Base-by-base conservation (phyloP, 257 asterid species). In the Nicotiana knightiana region DNA sequence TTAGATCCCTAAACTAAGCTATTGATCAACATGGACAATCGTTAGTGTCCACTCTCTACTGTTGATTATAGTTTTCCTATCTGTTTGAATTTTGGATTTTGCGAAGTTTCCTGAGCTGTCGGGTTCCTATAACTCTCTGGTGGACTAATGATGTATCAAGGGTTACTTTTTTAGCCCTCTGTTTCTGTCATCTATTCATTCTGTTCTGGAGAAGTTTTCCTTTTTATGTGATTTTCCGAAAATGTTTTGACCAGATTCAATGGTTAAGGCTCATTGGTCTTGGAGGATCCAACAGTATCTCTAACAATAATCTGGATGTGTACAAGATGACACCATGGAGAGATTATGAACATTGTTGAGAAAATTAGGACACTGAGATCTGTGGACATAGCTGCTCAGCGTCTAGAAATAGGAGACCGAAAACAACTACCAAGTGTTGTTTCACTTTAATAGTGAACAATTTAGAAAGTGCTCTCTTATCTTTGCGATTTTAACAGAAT, bases 1-100 rank as follows among this genome's bases (percentile, higher is more conserved):
- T 76, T 94, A 80, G 61, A 66, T 48, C 80, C 63, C 46, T 75
- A 28, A 75, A 48, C 53, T 75, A 21, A 51, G 46, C 62, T 4
- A 73, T 16, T 70, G 18, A 3, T 18, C 3, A 58, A 48, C 46
- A 26, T 7, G 13, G 46, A 75, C 16, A 51, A 73, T 24, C 26
- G 4, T 15, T 51, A 46, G 79, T 71, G 51, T 43, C 39, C 46
- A 39, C 35, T 70, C n/a, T 70, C 21, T 70, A 39, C 61, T 46
- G 12, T 71, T 58, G 37, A 48, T 71, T 46, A 12, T 13, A 51
- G 43, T 51, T 75, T 75, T 75, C 21, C 3, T 75, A 26, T 26
- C 26, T 73, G 80, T 75, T 75, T 73, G 79, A 73, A 73, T 73
- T 43, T 73, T 75, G 64, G 80, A 51, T 51, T 26, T 75, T 51